These are phyloP conservation scores for Scytalidium lignicola DNA, from an alignment of 2,329 filamentous ascomycete species.

Conservation along the genomic window DNA sequence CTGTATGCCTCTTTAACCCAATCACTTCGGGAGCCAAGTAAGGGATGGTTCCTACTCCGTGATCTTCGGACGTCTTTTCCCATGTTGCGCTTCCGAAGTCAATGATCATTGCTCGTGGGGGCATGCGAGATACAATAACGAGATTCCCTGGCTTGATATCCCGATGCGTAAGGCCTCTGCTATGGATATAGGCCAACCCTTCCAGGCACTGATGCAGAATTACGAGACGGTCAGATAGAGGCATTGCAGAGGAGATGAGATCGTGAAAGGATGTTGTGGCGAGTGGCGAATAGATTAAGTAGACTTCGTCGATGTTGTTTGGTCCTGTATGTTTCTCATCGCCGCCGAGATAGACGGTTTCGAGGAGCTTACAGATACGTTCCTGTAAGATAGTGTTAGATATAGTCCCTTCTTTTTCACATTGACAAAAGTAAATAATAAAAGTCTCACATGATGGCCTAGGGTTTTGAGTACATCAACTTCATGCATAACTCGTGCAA, in stretches of 20 bases:
- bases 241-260: constrained; percentile 11
- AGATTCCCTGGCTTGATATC: constrained; percentile 18
- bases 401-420: neutral
- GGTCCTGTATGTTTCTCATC: constrained; percentile 10
- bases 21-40: constrained; percentile 16
- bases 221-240: constrained; percentile 7
- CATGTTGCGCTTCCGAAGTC: constrained; percentile 17
- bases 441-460: neutral
- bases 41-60: constrained; percentile 15
- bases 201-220: constrained; percentile 18
- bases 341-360: constrained; percentile 2
- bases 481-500: neutral
- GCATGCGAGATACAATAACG: constrained; percentile 13
- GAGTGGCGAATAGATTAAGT: constrained; percentile 15
- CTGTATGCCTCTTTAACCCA: neutral
- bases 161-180: constrained; percentile 13
- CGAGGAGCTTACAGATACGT: constrained; percentile 11
- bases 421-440: neutral
- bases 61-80: constrained; percentile 10
- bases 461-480: neutral
- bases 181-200: constrained; percentile 16
- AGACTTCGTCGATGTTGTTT: constrained; percentile 14
- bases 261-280: constrained; percentile 14
- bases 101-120: constrained; percentile 15
- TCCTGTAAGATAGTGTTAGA: constrained; percentile 4